Percentiles rank a stretch among this genome's conserved stretches.
These are phyloP conservation scores for Nannochloropsis oceanica DNA, from an alignment of 108 stramenopile genomes.

Conservation along the genomic window DNA sequence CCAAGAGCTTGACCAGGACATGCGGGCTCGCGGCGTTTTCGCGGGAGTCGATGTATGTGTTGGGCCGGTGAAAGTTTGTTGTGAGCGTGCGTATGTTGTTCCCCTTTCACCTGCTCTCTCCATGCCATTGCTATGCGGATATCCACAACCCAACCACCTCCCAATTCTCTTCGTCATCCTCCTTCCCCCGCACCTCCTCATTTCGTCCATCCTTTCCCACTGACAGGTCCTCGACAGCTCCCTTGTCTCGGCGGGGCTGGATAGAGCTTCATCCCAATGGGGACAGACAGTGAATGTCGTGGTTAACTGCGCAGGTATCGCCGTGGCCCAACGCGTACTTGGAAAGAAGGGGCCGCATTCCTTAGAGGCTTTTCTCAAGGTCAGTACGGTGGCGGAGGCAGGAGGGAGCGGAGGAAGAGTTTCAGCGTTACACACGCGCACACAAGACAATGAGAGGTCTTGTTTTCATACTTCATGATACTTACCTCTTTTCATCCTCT, in stretches of 20 bases:
- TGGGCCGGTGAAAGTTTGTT: too few species aligned
- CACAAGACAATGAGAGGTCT: too few species aligned
- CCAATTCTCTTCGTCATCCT: too few species aligned
- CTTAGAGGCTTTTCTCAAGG: not conserved
- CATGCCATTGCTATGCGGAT: too few species aligned
- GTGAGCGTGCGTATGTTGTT: too few species aligned
- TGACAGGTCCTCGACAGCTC: not conserved
- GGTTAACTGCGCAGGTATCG: constrained; percentile 87
- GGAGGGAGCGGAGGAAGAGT: too few species aligned
- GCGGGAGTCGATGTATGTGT: not conserved
- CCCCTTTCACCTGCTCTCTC: too few species aligned
- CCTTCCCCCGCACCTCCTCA: too few species aligned
- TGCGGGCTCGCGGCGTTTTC: not conserved
- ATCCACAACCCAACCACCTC: too few species aligned
- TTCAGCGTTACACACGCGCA: too few species aligned
- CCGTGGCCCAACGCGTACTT: constrained; percentile 31
- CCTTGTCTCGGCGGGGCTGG: not conserved
- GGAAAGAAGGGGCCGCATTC: not conserved
- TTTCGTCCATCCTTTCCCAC: not conserved
- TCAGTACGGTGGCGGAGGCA: not conserved
- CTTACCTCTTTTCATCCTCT: too few species aligned
- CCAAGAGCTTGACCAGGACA: not conserved
- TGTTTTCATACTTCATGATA: too few species aligned
- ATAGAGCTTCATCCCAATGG: not conserved
- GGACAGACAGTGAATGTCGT: constrained; percentile 48